Evolutionary conservation across 768 basidiomycete species (phyloP).

Genomic region (Podaxis sp.): DNA sequence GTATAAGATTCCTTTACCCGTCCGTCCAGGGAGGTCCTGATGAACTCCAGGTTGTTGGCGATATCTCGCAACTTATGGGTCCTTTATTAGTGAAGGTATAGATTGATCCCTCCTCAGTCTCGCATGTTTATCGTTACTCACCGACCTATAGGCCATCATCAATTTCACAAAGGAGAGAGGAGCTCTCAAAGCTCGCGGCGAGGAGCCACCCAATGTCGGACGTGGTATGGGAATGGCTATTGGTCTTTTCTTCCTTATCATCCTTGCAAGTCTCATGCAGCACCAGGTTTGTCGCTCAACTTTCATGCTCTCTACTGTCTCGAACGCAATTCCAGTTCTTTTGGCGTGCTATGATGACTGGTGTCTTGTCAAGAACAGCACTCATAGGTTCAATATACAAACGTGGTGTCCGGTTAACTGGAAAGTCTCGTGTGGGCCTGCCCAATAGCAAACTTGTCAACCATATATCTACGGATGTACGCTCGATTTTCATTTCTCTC

Average conservation of each 20-base stretch:
- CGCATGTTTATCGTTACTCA: neutral
- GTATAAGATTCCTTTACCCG: slow-evolving; percentile 19
- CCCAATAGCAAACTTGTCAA: slow-evolving; percentile 59
- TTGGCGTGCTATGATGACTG: slow-evolving; percentile 64
- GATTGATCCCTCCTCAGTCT: neutral
- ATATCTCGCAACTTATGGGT: slow-evolving; percentile 57
- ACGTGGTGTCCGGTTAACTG: slow-evolving; percentile 60
- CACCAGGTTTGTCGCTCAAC: slow-evolving; percentile 45
- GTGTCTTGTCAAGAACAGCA: slow-evolving; percentile 60
- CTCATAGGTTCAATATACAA: slow-evolving; percentile 70
- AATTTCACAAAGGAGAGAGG: slow-evolving; percentile 50
- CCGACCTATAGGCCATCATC: slow-evolving; percentile 45
- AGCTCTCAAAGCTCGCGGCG: slow-evolving; percentile 31
- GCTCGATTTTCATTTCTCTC: slow-evolving; percentile 13
- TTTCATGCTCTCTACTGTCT: neutral
- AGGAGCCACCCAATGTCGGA: slow-evolving; percentile 36
- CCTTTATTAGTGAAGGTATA: slow-evolving; percentile 56
- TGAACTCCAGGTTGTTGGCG: slow-evolving; percentile 47
- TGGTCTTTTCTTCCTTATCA: slow-evolving; percentile 45
- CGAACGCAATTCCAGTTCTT: slow-evolving; percentile 45
- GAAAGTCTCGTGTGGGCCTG: slow-evolving; percentile 57
- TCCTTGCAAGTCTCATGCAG: slow-evolving; percentile 50
- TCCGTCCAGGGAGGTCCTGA: neutral
- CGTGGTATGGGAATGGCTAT: slow-evolving; percentile 56
- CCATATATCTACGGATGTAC: slow-evolving; percentile 63